Percentiles rank a stretch among this genome's conserved stretches.
phyloP scores from a whole-genome alignment of 148 eudicot genomes.

The Camellia sinensis region DNA sequence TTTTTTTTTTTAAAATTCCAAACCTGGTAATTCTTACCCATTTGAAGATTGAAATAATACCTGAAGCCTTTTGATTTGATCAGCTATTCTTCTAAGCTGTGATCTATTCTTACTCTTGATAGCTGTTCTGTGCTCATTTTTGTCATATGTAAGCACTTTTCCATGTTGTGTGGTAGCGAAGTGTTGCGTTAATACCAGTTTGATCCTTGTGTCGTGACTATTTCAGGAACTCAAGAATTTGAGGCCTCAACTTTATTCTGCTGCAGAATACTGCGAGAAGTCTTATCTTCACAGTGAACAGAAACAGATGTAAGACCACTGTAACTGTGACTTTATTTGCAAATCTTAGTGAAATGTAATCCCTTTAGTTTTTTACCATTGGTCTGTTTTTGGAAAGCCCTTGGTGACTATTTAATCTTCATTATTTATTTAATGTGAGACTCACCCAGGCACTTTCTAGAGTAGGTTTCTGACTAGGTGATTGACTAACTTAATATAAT shows the following conservation, averaged over 20 bases:
- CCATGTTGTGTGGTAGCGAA: neutral
- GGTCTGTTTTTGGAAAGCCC: neutral
- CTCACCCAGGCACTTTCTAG: neutral
- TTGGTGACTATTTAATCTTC: neutral
- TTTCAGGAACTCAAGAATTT: slow-evolving; percentile 91
- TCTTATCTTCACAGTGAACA: slow-evolving; percentile 88
- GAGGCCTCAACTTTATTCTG: slow-evolving; percentile 91
- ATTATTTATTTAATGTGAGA: neutral
- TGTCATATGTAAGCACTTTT: neutral
- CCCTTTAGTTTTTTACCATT: neutral
- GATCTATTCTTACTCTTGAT: slow-evolving; percentile 2
- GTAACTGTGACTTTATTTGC: neutral
- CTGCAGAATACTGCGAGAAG: slow-evolving; percentile 97
- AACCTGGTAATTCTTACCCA: neutral
- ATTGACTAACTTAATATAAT: neutral
- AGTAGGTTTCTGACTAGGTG: neutral
- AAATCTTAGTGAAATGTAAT: slow-evolving; percentile 1
- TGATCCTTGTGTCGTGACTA: slow-evolving; percentile 15
- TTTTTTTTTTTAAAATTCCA: neutral
- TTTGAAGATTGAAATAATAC: neutral
- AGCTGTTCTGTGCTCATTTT: neutral
- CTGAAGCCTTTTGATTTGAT: neutral
- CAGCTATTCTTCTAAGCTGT: neutral
- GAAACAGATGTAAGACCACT: slow-evolving; percentile 72
- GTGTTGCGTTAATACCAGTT: neutral